Evolutionary conservation across 208 protist genomes (phyloP), one percentile per base, ranked within the genome.

Genomic region (Acanthamoeba triangularis): DNA sequence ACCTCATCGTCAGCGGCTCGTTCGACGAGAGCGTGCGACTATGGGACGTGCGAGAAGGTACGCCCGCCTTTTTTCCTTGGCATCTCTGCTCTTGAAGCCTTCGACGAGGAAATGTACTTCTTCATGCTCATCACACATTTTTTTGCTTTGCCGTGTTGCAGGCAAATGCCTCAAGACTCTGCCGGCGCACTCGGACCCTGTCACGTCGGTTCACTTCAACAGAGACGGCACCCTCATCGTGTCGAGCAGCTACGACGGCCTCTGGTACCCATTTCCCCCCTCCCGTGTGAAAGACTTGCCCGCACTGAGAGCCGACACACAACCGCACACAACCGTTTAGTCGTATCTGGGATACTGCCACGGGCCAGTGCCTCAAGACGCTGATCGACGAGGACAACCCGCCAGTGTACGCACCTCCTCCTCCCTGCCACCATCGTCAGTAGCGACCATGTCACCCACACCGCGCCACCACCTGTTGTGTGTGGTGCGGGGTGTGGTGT

Each of bases 11-110:
- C 16, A 97, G 95, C 84, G 98, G 98, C 35, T 98, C 97, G 30
- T 99, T 98, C 85, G 98, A 99, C 95, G 98, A 99, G 65, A 98
- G 54, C 14, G 95, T 99, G 5, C 97, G 96, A 11, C 85, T 99
- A n/a, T 98, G 98, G 98, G 96, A 98, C 90, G 97, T 98, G 16
- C 96, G 96, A 95, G 59, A 95, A 87, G 74, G 78, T 95, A 8
- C 49, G n/a, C 37, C 49, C 63, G 25, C 37, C 35, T 93, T 44
- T 93, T 37, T 80, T 91, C n/a, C n/a, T n/a, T n/a, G n/a, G 59
- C n/a, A n/a, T 3, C 44, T 47, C 44, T 47, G n/a, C n/a, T n/a
- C n/a, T n/a, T n/a, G n/a, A n/a, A n/a, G n/a, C n/a, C n/a, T n/a
- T n/a, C n/a, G n/a, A n/a, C n/a, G n/a, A n/a, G n/a, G n/a, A n/a